Conservation (phyloP, 1,284 basidiomycete genomes). For the Moniliella sp. region DNA sequence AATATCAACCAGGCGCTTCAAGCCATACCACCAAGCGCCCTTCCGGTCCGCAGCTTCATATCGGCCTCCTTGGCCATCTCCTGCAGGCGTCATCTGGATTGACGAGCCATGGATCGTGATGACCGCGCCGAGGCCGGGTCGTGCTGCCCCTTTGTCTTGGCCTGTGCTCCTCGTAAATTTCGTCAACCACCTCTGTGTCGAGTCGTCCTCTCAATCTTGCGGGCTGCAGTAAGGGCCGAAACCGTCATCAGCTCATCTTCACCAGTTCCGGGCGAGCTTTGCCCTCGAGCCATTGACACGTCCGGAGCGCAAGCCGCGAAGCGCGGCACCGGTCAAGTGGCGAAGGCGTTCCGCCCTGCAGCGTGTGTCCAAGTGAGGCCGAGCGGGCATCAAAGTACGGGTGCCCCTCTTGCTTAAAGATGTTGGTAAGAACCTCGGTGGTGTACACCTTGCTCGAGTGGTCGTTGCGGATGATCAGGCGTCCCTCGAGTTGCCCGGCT, state of each 20-base stretch:
- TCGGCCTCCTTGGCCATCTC: constrained; percentile 70
- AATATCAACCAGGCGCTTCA: constrained; percentile 51
- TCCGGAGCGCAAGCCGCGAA: constrained; percentile 65
- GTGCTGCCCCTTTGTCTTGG: too few species aligned
- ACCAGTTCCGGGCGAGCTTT: constrained; percentile 40
- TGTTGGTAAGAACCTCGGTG: constrained; percentile 73
- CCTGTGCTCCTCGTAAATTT: too few species aligned
- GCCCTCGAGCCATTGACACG: constrained; percentile 77
- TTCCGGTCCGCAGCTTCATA: constrained; percentile 67
- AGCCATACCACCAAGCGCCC: constrained; percentile 56
- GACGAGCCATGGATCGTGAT: constrained; percentile 68
- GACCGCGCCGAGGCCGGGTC: too few species aligned
- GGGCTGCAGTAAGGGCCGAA: too few species aligned
- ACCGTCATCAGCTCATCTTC: too few species aligned
- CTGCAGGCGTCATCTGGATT: constrained; percentile 60
- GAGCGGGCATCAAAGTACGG: constrained; percentile 76
- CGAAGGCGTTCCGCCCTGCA: constrained; percentile 83
- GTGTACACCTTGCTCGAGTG: constrained; percentile 66
- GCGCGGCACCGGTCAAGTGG: constrained; percentile 79
- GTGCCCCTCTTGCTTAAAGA: constrained; percentile 78
- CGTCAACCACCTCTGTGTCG: too few species aligned
- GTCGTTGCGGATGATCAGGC: constrained; percentile 63
- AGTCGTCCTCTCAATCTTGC: too few species aligned
- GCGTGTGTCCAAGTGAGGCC: constrained; percentile 78
- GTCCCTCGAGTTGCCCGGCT: constrained; percentile 73